Conservation (phyloP, 306 rosid species). For the Rosa persica region DNA sequence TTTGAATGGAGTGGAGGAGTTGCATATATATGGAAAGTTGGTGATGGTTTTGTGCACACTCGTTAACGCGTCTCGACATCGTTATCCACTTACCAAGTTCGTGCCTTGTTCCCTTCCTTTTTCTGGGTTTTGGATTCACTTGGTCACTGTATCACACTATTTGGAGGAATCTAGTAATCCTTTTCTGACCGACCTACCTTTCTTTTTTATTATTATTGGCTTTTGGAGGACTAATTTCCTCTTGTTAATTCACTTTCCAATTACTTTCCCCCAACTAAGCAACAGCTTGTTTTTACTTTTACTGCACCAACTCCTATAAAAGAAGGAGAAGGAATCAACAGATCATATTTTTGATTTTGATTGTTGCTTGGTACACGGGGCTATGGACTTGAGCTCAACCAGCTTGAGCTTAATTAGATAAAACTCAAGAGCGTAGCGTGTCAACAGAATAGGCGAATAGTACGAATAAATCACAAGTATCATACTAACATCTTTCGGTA, state of each 20-base stretch:
- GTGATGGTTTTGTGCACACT: not conserved
- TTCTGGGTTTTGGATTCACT: not conserved
- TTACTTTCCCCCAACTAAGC: not conserved
- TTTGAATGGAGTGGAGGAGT: not conserved
- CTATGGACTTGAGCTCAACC: not conserved
- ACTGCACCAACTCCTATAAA: not conserved
- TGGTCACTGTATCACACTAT: not conserved
- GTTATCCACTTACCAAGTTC: not conserved
- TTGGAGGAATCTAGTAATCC: not conserved
- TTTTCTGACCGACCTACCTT: not conserved
- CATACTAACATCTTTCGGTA: no score
- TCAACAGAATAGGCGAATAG: no score
- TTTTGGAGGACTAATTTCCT: not conserved
- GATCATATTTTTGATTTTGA: not conserved
- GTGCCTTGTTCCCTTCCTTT: not conserved
- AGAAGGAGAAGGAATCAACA: not conserved
- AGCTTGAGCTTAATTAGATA: not conserved
- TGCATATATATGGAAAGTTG: not conserved
- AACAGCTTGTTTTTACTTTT: not conserved
- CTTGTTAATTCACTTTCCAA: not conserved
- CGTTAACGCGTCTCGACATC: not conserved
- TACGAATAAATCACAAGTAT: no score
- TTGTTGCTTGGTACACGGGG: not conserved
- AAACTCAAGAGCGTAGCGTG: no score
- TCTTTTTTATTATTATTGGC: not conserved